Percentiles rank a stretch among this genome's conserved stretches.
These are phyloP conservation scores for Macroventuria anomochaeta DNA, from an alignment of 2,329 filamentous ascomycete species.

Conservation along the genomic window DNA sequence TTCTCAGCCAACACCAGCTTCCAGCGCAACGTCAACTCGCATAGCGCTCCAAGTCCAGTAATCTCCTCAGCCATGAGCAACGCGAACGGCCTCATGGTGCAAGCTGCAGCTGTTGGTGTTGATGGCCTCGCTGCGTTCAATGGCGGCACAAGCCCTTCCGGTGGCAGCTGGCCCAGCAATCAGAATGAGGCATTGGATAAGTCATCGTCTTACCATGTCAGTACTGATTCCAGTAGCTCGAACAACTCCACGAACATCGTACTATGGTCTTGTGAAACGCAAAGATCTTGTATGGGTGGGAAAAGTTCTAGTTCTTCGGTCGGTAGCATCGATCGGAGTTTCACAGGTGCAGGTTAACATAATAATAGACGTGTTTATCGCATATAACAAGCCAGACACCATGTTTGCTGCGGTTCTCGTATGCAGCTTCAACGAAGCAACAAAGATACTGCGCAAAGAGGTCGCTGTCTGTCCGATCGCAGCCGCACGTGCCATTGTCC, in stretches of 20 bases:
- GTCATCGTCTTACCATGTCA: no score
- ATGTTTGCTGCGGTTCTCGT: constrained; percentile 96
- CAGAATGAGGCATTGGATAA: constrained; percentile 4
- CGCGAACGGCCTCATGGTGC: constrained; percentile 6
- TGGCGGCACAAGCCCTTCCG: background rate
- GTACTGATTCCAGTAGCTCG: constrained; percentile 3
- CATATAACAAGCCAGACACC: constrained; percentile 11
- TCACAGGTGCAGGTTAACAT: constrained; percentile 2
- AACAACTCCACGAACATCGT: constrained; percentile 7
- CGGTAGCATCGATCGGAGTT: background rate
- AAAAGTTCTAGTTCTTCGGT: constrained; percentile 35
- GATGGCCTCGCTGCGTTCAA: constrained; percentile 1
- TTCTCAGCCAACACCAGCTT: background rate
- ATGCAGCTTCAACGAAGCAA: constrained; percentile 78
- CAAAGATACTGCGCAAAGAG: constrained; percentile 74
- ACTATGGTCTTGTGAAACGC: constrained; percentile 29
- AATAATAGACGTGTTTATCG: constrained; percentile 26
- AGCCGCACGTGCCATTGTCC: constrained; percentile 26
- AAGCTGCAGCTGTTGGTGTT: background rate
- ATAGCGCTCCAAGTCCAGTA: background rate
- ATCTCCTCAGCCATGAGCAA: background rate
- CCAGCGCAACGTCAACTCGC: background rate
- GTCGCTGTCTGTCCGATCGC: constrained; percentile 78
- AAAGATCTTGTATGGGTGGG: constrained; percentile 37
- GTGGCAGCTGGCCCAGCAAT: constrained; percentile 2